These are phyloP conservation scores for Colletotrichum eleusines DNA, from an alignment of 2,329 filamentous ascomycete genomes.

Conservation along the genomic window DNA sequence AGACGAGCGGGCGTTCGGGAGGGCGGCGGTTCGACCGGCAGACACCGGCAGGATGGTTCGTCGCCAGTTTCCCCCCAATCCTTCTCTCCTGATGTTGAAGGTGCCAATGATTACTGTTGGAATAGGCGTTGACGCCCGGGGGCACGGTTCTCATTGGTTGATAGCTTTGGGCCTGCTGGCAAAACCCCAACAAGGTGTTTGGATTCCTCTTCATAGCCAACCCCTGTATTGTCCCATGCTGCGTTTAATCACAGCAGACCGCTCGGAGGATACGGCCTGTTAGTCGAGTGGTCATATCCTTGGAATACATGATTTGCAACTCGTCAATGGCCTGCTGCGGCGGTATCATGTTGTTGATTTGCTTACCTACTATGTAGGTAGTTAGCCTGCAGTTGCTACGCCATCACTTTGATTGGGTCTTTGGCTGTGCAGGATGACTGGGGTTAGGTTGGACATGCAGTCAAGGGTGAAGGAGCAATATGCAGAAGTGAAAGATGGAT, in stretches of 20 bases:
- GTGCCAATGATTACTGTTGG: constrained; percentile 2
- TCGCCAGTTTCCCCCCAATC: constrained; percentile 28
- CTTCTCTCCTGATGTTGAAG: constrained; percentile 13
- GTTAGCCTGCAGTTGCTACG: neutral
- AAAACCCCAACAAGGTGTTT: constrained; percentile 4
- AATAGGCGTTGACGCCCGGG: neutral
- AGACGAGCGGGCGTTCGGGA: constrained; percentile 42
- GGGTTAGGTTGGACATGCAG: constrained; percentile 21
- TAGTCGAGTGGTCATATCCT: neutral
- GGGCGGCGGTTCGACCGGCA: constrained; percentile 32
- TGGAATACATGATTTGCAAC: neutral
- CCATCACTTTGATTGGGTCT: constrained; percentile 4
- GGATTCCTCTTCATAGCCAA: constrained; percentile 14
- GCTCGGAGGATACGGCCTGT: neutral
- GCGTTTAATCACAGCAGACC: constrained; percentile 2
- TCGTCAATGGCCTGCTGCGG: constrained; percentile 15
- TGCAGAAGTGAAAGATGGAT: constrained; percentile 16
- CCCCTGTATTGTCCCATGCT: constrained; percentile 14
- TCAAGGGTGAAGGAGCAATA: constrained; percentile 15
- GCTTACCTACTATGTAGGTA: neutral
- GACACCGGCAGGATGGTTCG: constrained; percentile 41
- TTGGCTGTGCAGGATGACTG: neutral
- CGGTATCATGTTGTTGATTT: neutral
- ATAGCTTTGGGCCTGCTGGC: neutral
- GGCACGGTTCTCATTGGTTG: neutral